A percentile compares a stretch with the other conserved stretches of the same genome.
Evolutionary conservation across 768 basidiomycete species (phyloP).

Genomic region (Cyathus striatus): DNA sequence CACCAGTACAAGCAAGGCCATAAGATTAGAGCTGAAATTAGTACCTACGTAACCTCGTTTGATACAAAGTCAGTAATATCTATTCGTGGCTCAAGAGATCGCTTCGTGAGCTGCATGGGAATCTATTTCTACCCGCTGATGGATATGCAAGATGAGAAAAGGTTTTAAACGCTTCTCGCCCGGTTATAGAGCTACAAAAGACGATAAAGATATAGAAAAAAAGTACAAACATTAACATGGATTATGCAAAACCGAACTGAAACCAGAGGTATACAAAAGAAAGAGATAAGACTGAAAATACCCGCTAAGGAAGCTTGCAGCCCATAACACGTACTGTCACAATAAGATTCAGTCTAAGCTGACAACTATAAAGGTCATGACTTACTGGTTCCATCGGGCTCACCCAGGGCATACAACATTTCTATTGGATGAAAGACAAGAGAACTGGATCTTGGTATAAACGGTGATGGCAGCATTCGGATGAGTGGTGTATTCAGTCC

Average conservation of each 20-base stretch:
- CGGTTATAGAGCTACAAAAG: not conserved
- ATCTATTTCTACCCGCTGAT: no score
- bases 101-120: no score
- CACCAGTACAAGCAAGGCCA: no score
- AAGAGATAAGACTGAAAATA: not conserved
- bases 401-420: conserved; percentile 76
- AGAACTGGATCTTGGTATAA: conserved; percentile 57
- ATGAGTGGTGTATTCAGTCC: conserved; percentile 51
- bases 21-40: no score
- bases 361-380: conserved; percentile 1
- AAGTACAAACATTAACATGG: not conserved
- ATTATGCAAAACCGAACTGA: not conserved
- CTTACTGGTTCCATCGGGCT: conserved; percentile 63
- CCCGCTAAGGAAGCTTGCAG: conserved; percentile 36
- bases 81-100: no score
- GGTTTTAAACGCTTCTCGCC: not conserved
- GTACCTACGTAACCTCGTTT: no score
- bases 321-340: conserved; percentile 46
- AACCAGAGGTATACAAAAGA: not conserved
- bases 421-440: conserved; percentile 81
- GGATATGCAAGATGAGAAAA: not conserved
- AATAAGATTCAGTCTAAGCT: conserved; percentile 4
- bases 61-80: no score
- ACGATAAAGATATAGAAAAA: not conserved
- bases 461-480: conserved; percentile 51